Evolutionary conservation across 192 early-diverging fungal species (phyloP).

Genomic region (Podila verticillata): DNA sequence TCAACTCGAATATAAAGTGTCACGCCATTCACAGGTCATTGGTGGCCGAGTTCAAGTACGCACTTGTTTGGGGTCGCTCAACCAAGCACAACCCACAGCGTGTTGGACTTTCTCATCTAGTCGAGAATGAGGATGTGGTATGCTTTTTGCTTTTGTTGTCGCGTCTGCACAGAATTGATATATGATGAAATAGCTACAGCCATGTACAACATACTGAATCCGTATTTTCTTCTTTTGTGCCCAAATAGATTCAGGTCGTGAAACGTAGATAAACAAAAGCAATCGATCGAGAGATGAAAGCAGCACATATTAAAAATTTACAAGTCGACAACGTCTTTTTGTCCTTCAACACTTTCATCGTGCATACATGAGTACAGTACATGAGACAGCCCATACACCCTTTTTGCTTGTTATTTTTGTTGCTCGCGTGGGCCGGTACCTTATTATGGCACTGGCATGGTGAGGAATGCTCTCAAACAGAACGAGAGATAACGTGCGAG

Average conservation of each 20-base stretch:
- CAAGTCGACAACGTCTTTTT: not conserved
- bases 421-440: too few species aligned
- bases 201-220: not conserved
- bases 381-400: not conserved
- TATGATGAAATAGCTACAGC: not conserved
- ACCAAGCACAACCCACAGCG: conserved; percentile 98
- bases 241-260: conserved; percentile 44
- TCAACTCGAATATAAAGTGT: conserved; percentile 57
- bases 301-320: not conserved
- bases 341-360: not conserved
- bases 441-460: too few species aligned
- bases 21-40: conserved; percentile 89
- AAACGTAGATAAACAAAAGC: conserved; percentile 32
- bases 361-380: not conserved
- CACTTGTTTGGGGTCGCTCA: conserved; percentile 92
- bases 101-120: conserved; percentile 83
- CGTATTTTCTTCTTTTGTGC: not conserved
- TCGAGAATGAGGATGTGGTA: conserved; percentile 96
- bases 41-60: conserved; percentile 91
- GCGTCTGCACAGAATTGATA: not conserved
- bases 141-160: not conserved
- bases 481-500: too few species aligned
- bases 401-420: too few species aligned
- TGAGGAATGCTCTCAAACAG: too few species aligned
- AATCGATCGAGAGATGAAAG: not conserved